These are phyloP conservation scores for Crepidotus variabilis DNA, from an alignment of 768 basidiomycete species.

Conservation along the genomic window DNA sequence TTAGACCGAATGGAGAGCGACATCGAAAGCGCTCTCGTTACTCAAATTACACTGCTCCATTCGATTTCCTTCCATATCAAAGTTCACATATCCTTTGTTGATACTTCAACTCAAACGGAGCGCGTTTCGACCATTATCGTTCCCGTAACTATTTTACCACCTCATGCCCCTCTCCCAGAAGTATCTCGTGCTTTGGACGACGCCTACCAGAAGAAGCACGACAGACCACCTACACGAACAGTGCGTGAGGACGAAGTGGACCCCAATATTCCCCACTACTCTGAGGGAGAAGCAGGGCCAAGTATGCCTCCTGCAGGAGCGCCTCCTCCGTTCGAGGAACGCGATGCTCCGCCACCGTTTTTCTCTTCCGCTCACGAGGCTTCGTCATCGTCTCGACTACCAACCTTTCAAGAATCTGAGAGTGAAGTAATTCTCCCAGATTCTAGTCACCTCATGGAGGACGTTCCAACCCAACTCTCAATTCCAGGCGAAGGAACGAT, in stretches of 20 bases:
- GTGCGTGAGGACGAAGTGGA: slow-evolving; percentile 67
- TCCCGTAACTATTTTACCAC: slow-evolving; percentile 69
- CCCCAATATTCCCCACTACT: slow-evolving; percentile 57
- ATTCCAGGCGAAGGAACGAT: slow-evolving; percentile 73
- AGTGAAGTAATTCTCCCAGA: slow-evolving; percentile 68
- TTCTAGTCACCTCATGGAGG: slow-evolving; percentile 32
- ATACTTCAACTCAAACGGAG: slow-evolving; percentile 65
- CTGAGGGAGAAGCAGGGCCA: slow-evolving; percentile 72
- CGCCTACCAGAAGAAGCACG: slow-evolving; percentile 87
- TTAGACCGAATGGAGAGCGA: slow-evolving; percentile 51
- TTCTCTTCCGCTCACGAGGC: slow-evolving; percentile 50
- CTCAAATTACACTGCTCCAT: slow-evolving; percentile 81
- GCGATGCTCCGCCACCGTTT: slow-evolving; percentile 77
- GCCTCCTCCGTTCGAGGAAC: slow-evolving; percentile 84
- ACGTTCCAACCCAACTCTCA: slow-evolving; percentile 23
- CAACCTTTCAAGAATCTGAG: slow-evolving; percentile 81
- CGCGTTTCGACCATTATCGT: slow-evolving; percentile 60
- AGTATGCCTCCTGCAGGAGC: slow-evolving; percentile 61
- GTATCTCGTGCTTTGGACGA: slow-evolving; percentile 67
- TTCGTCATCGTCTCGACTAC: slow-evolving; percentile 57
- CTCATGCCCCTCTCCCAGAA: slow-evolving; percentile 76
- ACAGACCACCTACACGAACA: slow-evolving; percentile 71
- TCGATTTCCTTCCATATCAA: slow-evolving; percentile 74
- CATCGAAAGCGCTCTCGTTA: slow-evolving; percentile 69
- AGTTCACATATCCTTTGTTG: slow-evolving; percentile 74